These are phyloP conservation scores for Zygosaccharomyces lentus DNA, from an alignment of 805 yeast species.

Conservation along the genomic window DNA sequence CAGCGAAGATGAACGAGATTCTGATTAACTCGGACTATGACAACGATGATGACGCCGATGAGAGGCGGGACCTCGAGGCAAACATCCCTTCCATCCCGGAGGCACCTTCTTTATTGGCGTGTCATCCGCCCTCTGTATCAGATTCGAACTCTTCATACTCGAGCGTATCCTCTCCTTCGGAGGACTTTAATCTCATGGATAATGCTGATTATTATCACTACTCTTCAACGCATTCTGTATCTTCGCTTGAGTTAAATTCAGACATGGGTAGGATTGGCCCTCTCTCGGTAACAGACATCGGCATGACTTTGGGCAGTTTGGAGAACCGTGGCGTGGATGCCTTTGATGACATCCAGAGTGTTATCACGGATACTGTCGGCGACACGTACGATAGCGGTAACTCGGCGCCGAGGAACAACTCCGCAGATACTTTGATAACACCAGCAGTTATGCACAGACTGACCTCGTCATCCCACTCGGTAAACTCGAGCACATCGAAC, in stretches of 20 bases:
- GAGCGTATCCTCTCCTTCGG: constrained; percentile 21
- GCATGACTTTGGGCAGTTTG: not conserved
- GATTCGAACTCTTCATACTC: constrained; percentile 18
- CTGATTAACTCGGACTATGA: constrained; percentile 12
- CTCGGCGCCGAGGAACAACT: constrained; percentile 11
- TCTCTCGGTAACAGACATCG: not conserved
- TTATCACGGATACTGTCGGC: constrained; percentile 20
- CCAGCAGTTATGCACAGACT: constrained; percentile 12
- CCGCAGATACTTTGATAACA: constrained; percentile 20
- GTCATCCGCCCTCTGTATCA: not conserved
- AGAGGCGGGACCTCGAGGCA: not conserved
- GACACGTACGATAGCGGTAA: constrained; percentile 4
- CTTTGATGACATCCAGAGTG: constrained; percentile 21
- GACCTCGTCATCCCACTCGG: constrained; percentile 9
- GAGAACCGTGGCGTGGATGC: constrained; percentile 7
- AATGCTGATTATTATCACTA: constrained; percentile 8
- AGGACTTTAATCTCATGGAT: constrained; percentile 15
- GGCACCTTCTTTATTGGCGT: not conserved
- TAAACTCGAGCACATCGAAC: constrained; percentile 4
- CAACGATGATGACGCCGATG: constrained; percentile 9
- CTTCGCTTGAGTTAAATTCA: constrained; percentile 10
- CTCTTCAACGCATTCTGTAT: constrained; percentile 10
- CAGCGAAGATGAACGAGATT: constrained; percentile 22
- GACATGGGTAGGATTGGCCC: constrained; percentile 2
- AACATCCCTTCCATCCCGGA: not conserved